A percentile compares a stretch with the other conserved stretches of the same genome.
phyloP scores from a whole-genome alignment of 208 protist species.

The Leishmania guyanensis region DNA sequence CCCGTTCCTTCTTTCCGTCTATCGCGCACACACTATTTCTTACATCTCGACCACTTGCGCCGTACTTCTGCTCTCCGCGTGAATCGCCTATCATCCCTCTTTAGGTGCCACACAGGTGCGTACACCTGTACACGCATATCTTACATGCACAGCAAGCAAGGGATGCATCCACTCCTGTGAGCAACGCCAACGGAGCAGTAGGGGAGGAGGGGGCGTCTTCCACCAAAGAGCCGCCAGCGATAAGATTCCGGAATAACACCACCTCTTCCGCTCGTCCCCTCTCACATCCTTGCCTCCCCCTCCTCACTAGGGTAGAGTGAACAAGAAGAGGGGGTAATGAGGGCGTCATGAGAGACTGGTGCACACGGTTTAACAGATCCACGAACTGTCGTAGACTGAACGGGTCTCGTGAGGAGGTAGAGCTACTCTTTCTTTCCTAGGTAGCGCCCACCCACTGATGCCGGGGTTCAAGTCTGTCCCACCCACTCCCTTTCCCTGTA shows the following conservation, averaged over 20 bases:
- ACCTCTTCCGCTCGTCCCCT: not conserved
- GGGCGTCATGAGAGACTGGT: not conserved
- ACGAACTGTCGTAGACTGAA: not conserved
- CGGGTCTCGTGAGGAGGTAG: not conserved
- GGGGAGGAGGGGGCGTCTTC: not conserved
- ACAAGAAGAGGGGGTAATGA: not conserved
- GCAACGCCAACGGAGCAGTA: not conserved
- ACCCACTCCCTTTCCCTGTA: not conserved
- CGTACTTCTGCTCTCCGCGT: not conserved
- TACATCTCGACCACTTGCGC: not conserved
- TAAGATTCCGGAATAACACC: too few relatives aligned
- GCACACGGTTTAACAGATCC: not conserved
- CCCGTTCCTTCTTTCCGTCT: not conserved
- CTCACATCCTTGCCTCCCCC: not conserved
- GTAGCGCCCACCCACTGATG: not conserved
- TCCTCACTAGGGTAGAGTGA: not conserved
- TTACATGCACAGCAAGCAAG: not conserved
- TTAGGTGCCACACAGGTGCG: not conserved
- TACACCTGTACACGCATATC: not conserved
- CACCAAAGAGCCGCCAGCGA: not conserved
- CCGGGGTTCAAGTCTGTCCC: not conserved
- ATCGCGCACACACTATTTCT: not conserved
- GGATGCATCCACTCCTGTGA: not conserved
- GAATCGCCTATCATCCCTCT: not conserved
- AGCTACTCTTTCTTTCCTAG: not conserved